Evolutionary conservation across 306 rosid species (phyloP).

Genomic region (Cicer bijugum): DNA sequence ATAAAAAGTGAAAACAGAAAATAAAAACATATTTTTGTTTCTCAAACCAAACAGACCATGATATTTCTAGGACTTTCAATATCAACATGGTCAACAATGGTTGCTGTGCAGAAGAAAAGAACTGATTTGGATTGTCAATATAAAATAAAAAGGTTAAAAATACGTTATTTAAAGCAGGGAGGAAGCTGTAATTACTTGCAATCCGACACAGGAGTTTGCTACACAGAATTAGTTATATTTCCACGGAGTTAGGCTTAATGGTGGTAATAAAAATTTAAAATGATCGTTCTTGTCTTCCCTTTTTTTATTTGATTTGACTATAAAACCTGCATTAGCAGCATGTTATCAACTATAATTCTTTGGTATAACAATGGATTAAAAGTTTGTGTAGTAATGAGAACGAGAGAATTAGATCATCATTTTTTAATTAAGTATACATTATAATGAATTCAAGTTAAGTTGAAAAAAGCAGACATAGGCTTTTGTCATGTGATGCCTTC

Average conservation of each 20-base stretch:
- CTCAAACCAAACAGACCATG: neutral
- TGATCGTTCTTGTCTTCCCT: constrained; percentile 3
- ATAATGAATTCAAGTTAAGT: neutral
- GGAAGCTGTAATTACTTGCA: constrained; percentile 30
- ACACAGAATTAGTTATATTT: constrained; percentile 6
- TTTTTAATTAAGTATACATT: neutral
- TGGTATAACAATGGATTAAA: neutral
- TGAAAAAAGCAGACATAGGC: neutral
- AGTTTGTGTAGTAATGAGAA: neutral
- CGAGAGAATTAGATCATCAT: neutral
- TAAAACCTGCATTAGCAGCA: neutral
- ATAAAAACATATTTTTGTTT: neutral
- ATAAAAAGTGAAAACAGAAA: neutral
- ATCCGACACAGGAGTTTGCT: constrained; percentile 19
- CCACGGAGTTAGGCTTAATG: neutral
- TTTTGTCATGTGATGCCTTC: neutral
- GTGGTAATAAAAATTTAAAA: neutral
- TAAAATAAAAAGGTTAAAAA: neutral
- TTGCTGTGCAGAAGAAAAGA: neutral
- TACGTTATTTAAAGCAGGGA: neutral
- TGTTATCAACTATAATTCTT: constrained; percentile 8
- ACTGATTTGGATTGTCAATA: constrained; percentile 7
- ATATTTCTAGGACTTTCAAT: neutral
- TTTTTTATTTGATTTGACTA: neutral
- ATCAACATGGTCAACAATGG: neutral